Conservation (phyloP, 345 rosid species). For the Populus deltoides region DNA sequence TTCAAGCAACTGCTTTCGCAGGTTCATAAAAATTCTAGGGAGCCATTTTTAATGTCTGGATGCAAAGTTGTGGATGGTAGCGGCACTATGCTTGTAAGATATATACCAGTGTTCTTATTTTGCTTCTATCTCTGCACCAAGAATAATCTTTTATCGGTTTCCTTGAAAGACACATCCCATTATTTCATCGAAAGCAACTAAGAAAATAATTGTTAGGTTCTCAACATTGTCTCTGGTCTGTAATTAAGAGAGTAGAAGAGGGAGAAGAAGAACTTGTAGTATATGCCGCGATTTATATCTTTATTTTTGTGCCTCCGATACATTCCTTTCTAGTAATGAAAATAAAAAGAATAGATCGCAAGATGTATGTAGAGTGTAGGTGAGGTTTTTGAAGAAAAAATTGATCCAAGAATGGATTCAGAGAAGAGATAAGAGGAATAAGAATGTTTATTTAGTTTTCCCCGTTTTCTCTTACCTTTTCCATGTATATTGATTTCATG, state of each 20-base stretch:
- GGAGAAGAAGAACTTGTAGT: neutral
- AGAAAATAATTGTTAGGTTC: too few species aligned
- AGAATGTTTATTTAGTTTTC: too few species aligned
- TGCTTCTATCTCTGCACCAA: neutral
- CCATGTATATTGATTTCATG: too few species aligned
- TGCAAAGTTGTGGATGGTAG: conserved; percentile 98
- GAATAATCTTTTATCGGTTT: neutral
- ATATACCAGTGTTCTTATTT: neutral
- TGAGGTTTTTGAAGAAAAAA: too few species aligned
- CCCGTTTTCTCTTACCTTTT: too few species aligned
- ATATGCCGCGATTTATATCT: too few species aligned
- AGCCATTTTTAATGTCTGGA: conserved; percentile 93
- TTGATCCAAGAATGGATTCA: too few species aligned
- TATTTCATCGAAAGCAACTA: neutral
- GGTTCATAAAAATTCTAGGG: conserved; percentile 78
- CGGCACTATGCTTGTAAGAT: conserved; percentile 85
- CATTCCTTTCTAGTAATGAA: too few species aligned
- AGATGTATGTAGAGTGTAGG: neutral
- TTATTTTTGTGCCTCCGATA: neutral
- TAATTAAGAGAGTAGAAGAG: neutral
- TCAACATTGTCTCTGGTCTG: neutral
- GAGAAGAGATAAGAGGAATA: too few species aligned
- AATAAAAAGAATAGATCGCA: too few species aligned
- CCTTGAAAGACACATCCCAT: neutral
- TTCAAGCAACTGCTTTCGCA: conserved; percentile 28